Evolutionary conservation across 2,329 filamentous ascomycete species (phyloP), one percentile per base, ranked within the genome.

Genomic region (Colletotrichum salicis): DNA sequence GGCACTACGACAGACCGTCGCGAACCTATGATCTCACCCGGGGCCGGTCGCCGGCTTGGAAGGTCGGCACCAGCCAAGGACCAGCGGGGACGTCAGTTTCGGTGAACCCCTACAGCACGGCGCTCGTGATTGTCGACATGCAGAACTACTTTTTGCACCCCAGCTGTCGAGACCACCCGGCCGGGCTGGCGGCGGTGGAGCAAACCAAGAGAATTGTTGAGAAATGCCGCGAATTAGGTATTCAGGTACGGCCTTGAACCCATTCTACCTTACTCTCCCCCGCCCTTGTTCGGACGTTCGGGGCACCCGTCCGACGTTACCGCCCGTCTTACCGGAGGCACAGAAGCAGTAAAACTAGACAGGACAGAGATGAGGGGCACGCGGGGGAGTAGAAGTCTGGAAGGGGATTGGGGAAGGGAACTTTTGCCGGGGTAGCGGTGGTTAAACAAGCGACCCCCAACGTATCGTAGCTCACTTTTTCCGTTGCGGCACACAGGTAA

Each of bases 71-170:
- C 22, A 64, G 58, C 59, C 59, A 72, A 55, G 70, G 70, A 24
- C 70, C 66, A 54, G 56, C 35, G 54, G 59, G 60, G 65, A 64
- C 70, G 24, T 70, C 76, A 12, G 75, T 86, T 60, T 79, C 78
- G 11, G 78, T 88, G 51, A 79, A 80, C 22, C 82, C 85, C 6
- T 71, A 76, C 12, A 79, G 80, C 24, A 82, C 83, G n/a, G 86
- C 84, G 4, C 78, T 88, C 1, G 81, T 88, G 13, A 82, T 88
- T 48, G 82, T 88, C 58, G 86, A 88, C 78, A 85, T 87, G 83
- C 85, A 88, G 79, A 87, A 88, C 75, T 86, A 83, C 81, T 87
- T 88, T 76, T 80, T 89, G 78, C 80, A 75, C 58, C 78, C 70
- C 19, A 69, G 37, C 27, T 72, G 65, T 69, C 84, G 78, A 74